Percentiles rank a stretch among this genome's conserved stretches.
phyloP scores from a whole-genome alignment of 306 rosid species.

The Mucuna pruriens region DNA sequence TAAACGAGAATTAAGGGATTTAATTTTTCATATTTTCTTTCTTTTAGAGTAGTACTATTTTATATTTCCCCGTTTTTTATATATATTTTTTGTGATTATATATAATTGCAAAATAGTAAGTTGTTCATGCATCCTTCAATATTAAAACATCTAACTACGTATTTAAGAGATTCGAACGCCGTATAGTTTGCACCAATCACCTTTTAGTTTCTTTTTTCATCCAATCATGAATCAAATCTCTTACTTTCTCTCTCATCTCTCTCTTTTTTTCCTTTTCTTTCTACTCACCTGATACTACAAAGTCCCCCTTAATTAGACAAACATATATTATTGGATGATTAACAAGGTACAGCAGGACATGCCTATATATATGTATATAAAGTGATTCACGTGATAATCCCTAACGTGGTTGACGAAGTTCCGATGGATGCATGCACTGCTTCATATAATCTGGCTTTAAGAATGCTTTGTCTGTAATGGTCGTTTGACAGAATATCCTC shows the following conservation, averaged over 20 bases:
- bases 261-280: not conserved
- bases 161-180: too few species aligned
- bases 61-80: not conserved
- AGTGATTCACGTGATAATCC: not conserved
- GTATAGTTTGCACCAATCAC: too few species aligned
- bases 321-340: not conserved
- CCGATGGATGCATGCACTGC: not conserved
- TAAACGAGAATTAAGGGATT: too few species aligned
- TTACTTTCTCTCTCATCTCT: not conserved
- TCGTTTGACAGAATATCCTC: not conserved
- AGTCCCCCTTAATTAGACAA: not conserved
- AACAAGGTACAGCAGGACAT: not conserved
- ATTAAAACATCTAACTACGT: too few species aligned
- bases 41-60: not conserved
- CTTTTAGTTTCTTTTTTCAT: too few species aligned
- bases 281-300: not conserved
- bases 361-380: not conserved
- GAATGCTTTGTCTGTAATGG: not conserved
- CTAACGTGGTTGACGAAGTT: not conserved
- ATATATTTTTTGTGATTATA: not conserved
- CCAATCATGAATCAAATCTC: not conserved
- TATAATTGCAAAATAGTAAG: too few species aligned
- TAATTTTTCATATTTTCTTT: not conserved
- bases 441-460: not conserved
- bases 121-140: too few species aligned